These are phyloP conservation scores for Lepiota brunneoincarnata DNA, from an alignment of 768 basidiomycete species.

Conservation along the genomic window DNA sequence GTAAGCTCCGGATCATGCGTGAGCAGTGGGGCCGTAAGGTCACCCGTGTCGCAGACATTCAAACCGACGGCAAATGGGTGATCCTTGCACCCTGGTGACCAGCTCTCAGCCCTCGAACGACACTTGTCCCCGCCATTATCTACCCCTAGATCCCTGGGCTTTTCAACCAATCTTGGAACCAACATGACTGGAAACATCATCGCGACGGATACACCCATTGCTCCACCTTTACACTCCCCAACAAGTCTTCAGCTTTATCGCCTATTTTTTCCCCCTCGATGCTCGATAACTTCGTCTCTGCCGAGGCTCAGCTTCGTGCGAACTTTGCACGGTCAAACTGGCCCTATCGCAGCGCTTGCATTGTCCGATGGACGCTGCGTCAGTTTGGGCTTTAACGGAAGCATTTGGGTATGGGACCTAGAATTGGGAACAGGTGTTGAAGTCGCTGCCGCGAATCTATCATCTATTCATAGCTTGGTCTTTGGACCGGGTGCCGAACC, in stretches of 20 bases:
- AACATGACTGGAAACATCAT: background rate
- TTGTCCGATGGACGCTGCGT: conserved; percentile 84
- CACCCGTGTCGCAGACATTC: conserved; percentile 62
- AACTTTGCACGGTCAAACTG: conserved; percentile 65
- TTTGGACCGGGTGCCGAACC: conserved; percentile 15
- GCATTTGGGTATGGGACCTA: conserved; percentile 86
- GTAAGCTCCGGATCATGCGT: conserved; percentile 57
- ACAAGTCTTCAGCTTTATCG: conserved; percentile 74
- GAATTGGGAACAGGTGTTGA: conserved; percentile 54
- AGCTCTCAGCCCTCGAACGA: conserved; percentile 16
- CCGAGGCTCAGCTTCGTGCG: conserved; percentile 74
- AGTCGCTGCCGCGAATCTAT: conserved; percentile 29
- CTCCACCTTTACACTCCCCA: conserved; percentile 32
- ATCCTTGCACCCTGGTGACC: conserved; percentile 65
- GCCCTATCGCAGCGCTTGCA: conserved; percentile 63
- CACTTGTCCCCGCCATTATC: conserved; percentile 16
- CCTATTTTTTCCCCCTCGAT: conserved; percentile 50
- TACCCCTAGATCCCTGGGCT: conserved; percentile 14
- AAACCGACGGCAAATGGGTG: conserved; percentile 86
- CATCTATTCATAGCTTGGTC: conserved; percentile 14
- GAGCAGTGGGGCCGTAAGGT: conserved; percentile 83
- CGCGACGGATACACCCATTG: conserved; percentile 8
- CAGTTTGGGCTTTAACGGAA: conserved; percentile 66
- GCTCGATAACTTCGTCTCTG: conserved; percentile 43
- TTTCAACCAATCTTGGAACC: conserved; percentile 21